Evolutionary conservation across 495 filamentous ascomycete species (phyloP).

Genomic region (Wilcoxina mikolae): DNA sequence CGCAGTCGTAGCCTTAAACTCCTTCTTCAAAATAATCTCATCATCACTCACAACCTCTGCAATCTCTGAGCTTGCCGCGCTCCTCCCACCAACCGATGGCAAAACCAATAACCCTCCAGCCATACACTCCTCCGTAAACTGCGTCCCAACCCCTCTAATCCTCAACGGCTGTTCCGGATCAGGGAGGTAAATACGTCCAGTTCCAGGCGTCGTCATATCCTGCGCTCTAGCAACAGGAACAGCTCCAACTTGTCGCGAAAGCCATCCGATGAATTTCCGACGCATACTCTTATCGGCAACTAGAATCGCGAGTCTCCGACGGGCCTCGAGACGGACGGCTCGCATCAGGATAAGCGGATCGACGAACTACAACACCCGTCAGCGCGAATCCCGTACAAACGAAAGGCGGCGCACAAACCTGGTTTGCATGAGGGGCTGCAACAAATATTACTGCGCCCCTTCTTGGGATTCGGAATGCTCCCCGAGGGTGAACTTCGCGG

Average conservation of each 20-base stretch:
- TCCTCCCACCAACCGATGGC: constrained; percentile 62
- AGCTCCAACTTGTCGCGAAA: constrained; percentile 63
- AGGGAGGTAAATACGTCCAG: constrained; percentile 77
- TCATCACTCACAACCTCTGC: constrained; percentile 62
- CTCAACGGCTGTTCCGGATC: constrained; percentile 76
- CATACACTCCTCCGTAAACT: constrained; percentile 64
- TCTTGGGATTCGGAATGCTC: constrained; percentile 81
- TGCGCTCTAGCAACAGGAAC: constrained; percentile 82
- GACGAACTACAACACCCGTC: constrained; percentile 51
- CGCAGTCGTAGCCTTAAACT: constrained; percentile 57
- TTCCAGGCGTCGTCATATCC: constrained; percentile 66
- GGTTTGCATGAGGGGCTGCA: constrained; percentile 96
- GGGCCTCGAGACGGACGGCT: constrained; percentile 65
- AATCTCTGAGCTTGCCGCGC: constrained; percentile 63
- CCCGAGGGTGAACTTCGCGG: constrained; percentile 87
- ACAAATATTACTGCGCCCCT: constrained; percentile 86
- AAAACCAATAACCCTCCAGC: constrained; percentile 72
- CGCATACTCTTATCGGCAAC: constrained; percentile 90
- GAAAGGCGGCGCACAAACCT: constrained; percentile 40
- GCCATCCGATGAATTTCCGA: constrained; percentile 68
- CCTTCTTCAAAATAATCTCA: constrained; percentile 72
- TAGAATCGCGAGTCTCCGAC: constrained; percentile 77
- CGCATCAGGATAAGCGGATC: constrained; percentile 91
- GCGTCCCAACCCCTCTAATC: constrained; percentile 68
- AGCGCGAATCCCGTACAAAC: not conserved